phyloP scores from a whole-genome alignment of 495 filamentous ascomycete genomes.

The Aspergillus mulundensis region DNA sequence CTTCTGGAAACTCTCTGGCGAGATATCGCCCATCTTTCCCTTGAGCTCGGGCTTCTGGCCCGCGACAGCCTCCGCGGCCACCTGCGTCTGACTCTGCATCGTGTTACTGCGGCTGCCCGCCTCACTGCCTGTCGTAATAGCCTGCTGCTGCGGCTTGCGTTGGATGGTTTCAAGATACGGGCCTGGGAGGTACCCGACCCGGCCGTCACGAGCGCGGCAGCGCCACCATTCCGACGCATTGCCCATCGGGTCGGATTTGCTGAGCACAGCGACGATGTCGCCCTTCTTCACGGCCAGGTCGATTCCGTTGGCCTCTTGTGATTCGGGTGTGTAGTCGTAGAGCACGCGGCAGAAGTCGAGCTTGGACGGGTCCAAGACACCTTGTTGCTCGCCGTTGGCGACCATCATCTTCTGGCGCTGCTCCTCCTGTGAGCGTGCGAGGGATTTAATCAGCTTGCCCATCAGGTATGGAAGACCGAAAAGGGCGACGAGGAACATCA shows the following conservation, averaged over 20 bases:
- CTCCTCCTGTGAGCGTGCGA: constrained; percentile 80
- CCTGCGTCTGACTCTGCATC: constrained; percentile 48
- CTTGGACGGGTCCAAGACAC: constrained; percentile 72
- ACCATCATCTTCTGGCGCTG: constrained; percentile 56
- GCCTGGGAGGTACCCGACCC: constrained; percentile 84
- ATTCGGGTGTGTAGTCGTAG: constrained; percentile 86
- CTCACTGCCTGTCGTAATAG: constrained; percentile 43
- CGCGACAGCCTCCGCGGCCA: constrained; percentile 21
- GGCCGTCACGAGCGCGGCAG: constrained; percentile 85
- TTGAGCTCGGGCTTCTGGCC: constrained; percentile 40
- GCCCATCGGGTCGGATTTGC: constrained; percentile 88
- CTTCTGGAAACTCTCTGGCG: constrained; percentile 85
- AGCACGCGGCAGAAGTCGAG: constrained; percentile 92
- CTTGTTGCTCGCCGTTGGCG: constrained; percentile 45
- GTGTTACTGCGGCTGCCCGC: constrained; percentile 51
- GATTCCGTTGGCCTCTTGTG: constrained; percentile 62
- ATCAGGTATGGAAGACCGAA: constrained; percentile 95
- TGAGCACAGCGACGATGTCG: constrained; percentile 89
- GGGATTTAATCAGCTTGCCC: constrained; percentile 82
- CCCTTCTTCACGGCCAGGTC: constrained; percentile 93
- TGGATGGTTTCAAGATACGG: constrained; percentile 84
- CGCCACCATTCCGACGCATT: constrained; percentile 96
- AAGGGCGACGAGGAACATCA: constrained; percentile 91
- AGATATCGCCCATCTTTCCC: constrained; percentile 58
- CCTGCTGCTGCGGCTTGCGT: constrained; percentile 58